Percentiles rank a stretch among this genome's conserved stretches.
phyloP scores from a whole-genome alignment of 1,284 basidiomycete species.

The Cryptococcus sp. region DNA sequence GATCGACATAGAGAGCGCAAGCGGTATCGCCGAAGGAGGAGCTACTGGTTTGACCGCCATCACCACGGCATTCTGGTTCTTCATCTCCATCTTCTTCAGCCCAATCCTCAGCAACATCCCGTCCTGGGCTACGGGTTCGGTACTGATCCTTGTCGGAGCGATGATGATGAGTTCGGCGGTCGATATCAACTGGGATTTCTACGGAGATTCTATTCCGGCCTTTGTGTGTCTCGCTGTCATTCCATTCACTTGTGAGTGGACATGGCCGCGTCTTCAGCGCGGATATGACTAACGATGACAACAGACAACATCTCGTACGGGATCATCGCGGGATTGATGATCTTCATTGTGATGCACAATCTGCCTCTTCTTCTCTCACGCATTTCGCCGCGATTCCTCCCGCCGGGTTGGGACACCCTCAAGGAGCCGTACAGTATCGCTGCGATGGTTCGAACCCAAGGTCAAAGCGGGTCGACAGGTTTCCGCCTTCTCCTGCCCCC shows the following conservation, averaged over 20 bases:
- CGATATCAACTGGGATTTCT: conserved; percentile 86
- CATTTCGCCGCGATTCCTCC: conserved; percentile 62
- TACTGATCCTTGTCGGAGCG: conserved; percentile 80
- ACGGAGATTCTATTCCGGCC: conserved; percentile 80
- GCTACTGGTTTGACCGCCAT: conserved; percentile 83
- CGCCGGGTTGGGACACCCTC: conserved; percentile 58
- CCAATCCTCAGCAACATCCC: conserved; percentile 88
- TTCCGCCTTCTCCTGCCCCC: conserved; percentile 55
- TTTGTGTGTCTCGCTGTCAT: conserved; percentile 78
- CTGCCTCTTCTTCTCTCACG: conserved; percentile 64
- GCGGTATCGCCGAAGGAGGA: conserved; percentile 68
- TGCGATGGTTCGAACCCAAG: conserved; percentile 31
- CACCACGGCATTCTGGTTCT: conserved; percentile 74
- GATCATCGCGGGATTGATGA: conserved; percentile 74
- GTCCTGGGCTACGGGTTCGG: conserved; percentile 83
- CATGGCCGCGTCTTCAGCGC: conserved; percentile 31
- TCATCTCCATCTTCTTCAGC: conserved; percentile 83
- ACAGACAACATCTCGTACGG: conserved; percentile 73
- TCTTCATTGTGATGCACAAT: conserved; percentile 71
- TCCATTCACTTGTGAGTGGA: conserved; percentile 72
- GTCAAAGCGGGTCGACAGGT: conserved; percentile 12
- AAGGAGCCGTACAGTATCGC: conserved; percentile 36
- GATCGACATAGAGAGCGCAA: conserved; percentile 32
- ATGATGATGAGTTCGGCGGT: conserved; percentile 85
- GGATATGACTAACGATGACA: conserved; percentile 8